These are phyloP conservation scores for Tricholoma furcatifolium DNA, from an alignment of 768 basidiomycete species.

Conservation along the genomic window DNA sequence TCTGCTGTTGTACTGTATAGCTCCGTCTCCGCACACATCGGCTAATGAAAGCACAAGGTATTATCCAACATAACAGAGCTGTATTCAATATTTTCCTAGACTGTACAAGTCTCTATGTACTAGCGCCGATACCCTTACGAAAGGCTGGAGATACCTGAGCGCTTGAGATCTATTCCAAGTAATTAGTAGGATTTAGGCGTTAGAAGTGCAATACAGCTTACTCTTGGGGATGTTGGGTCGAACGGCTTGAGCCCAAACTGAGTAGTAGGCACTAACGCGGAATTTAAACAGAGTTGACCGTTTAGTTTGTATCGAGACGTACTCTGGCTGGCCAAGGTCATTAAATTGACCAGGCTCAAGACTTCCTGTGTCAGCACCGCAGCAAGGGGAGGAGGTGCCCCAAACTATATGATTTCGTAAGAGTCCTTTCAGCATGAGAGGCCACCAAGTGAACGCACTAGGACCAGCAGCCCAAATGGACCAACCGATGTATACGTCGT, in stretches of 20 bases:
- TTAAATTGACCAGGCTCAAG: constrained; percentile 41
- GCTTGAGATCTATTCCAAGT: constrained; percentile 14
- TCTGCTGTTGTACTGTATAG: too few relatives aligned
- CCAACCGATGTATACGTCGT: constrained; percentile 49
- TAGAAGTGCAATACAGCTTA: constrained; percentile 1
- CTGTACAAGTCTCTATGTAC: background rate
- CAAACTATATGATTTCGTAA: constrained; percentile 30
- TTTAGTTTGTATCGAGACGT: constrained; percentile 2
- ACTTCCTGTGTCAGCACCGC: constrained; percentile 41
- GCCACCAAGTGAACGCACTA: constrained; percentile 23
- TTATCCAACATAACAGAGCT: too few relatives aligned
- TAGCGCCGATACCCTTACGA: background rate
- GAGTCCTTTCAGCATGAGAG: background rate
- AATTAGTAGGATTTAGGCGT: background rate
- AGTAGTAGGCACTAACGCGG: constrained; percentile 31
- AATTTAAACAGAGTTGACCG: background rate
- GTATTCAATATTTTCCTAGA: too few relatives aligned
- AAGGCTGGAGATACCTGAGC: constrained; percentile 16
- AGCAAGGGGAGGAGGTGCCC: constrained; percentile 42
- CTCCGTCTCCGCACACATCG: too few relatives aligned
- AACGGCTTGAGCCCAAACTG: constrained; percentile 35
- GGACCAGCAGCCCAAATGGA: constrained; percentile 49
- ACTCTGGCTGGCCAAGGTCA: constrained; percentile 38
- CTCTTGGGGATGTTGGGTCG: constrained; percentile 36
- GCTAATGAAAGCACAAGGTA: too few relatives aligned